These are phyloP conservation scores for Venturia nashicola DNA, from an alignment of 2,329 filamentous ascomycete genomes.

Conservation along the genomic window DNA sequence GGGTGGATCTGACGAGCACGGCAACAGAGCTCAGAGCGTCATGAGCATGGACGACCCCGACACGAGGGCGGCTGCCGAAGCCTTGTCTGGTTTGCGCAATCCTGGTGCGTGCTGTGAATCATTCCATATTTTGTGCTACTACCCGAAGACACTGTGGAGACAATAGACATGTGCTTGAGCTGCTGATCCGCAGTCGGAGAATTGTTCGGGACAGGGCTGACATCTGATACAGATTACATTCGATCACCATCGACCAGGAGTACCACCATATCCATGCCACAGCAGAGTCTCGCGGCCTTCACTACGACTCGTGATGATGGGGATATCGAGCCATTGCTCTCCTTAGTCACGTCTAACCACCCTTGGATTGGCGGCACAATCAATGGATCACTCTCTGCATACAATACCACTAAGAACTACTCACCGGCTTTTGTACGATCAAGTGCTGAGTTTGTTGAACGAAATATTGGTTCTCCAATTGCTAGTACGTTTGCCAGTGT, in stretches of 20 bases:
- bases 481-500: constrained; percentile 79
- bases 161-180: background rate
- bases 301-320: constrained; percentile 15
- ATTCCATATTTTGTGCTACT: background rate
- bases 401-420: constrained; percentile 79
- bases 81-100: constrained; percentile 36
- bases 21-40: constrained; percentile 26
- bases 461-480: constrained; percentile 68
- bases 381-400: constrained; percentile 72
- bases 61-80: constrained; percentile 37
- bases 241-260: constrained; percentile 26
- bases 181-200: constrained; percentile 11
- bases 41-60: constrained; percentile 36
- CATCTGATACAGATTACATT: constrained; percentile 25
- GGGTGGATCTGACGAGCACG: constrained; percentile 27
- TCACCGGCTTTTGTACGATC: constrained; percentile 76
- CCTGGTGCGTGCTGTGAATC: constrained; percentile 25
- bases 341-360: constrained; percentile 77
- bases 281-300: background rate
- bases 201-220: background rate
- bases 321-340: constrained; percentile 67
- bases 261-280: constrained; percentile 23
- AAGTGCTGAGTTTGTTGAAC: constrained; percentile 83
- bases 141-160: background rate
- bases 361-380: constrained; percentile 78